These are phyloP conservation scores for Backusella tarrabulga DNA, from an alignment of 192 early-diverging fungal genomes.

Conservation along the genomic window DNA sequence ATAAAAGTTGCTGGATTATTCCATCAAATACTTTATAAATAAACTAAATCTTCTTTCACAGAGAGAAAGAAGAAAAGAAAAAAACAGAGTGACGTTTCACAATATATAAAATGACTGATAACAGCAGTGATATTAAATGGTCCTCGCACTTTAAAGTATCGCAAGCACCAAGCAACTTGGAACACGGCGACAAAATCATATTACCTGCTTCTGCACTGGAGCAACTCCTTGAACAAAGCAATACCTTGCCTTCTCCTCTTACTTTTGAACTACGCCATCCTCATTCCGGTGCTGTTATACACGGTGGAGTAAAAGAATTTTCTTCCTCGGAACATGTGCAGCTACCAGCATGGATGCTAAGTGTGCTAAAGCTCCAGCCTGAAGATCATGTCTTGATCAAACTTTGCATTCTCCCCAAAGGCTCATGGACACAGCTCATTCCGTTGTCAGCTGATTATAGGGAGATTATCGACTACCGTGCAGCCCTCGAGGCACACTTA, in stretches of 20 bases:
- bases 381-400: slow-evolving; percentile 52
- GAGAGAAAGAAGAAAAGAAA: background rate
- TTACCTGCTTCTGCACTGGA: slow-evolving; percentile 52
- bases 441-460: slow-evolving; percentile 52
- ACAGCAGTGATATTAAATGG: background rate
- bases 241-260: slow-evolving; percentile 53
- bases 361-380: slow-evolving; percentile 35
- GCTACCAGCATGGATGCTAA: slow-evolving; percentile 56
- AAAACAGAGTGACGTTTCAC: background rate
- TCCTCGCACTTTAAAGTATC: slow-evolving; percentile 27
- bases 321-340: slow-evolving; percentile 53
- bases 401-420: slow-evolving; percentile 62
- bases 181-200: slow-evolving; percentile 58
- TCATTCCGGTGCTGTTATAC: slow-evolving; percentile 37
- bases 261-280: slow-evolving; percentile 60
- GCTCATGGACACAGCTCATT: slow-evolving; percentile 61
- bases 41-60: background rate
- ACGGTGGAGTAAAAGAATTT: slow-evolving; percentile 77
- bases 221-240: slow-evolving; percentile 38
- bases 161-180: background rate
- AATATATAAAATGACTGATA: background rate
- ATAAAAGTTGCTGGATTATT: background rate
- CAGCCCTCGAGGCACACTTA: slow-evolving; percentile 67
- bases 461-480: slow-evolving; percentile 58
- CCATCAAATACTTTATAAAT: background rate